Conservation (phyloP, 129 eudicot genomes). For the Logfia minima region DNA sequence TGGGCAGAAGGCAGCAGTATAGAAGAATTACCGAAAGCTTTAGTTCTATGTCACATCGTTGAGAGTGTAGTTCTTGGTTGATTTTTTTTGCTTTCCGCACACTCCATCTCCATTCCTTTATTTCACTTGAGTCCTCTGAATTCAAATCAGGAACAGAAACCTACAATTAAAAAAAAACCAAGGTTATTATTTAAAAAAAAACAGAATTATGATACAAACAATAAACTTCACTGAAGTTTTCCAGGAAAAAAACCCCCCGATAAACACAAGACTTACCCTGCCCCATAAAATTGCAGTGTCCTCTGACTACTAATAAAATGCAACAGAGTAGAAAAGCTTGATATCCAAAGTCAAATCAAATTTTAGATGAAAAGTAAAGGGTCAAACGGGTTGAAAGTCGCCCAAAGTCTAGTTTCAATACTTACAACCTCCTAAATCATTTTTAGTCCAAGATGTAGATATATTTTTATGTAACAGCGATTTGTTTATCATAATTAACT, state of each 20-base stretch:
- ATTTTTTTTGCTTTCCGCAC: constrained; percentile 76
- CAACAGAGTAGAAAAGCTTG: too few relatives aligned
- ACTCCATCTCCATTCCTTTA: constrained; percentile 73
- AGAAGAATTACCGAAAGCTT: constrained; percentile 66
- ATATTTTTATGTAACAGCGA: too few relatives aligned
- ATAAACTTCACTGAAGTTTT: background rate
- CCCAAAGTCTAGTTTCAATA: too few relatives aligned
- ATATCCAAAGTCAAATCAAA: too few relatives aligned
- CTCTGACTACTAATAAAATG: too few relatives aligned
- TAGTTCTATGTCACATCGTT: constrained; percentile 87
- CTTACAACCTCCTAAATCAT: too few relatives aligned
- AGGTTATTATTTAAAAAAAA: background rate
- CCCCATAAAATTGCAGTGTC: too few relatives aligned
- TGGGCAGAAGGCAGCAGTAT: background rate
- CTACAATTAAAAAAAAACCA: constrained; percentile 38
- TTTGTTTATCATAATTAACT: background rate
- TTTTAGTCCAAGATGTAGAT: too few relatives aligned
- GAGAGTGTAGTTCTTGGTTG: constrained; percentile 84
- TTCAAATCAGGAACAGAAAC: constrained; percentile 70
- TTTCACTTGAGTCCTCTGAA: constrained; percentile 55
- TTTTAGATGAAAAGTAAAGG: too few relatives aligned
- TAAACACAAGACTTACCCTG: background rate
- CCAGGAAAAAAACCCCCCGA: background rate
- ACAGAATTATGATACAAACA: constrained; percentile 4
- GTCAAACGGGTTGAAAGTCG: too few relatives aligned